Percentiles rank a stretch among this genome's conserved stretches.
These are phyloP conservation scores for Pythium phragmitis DNA, from an alignment of 352 stramenopile genomes.

Conservation along the genomic window DNA sequence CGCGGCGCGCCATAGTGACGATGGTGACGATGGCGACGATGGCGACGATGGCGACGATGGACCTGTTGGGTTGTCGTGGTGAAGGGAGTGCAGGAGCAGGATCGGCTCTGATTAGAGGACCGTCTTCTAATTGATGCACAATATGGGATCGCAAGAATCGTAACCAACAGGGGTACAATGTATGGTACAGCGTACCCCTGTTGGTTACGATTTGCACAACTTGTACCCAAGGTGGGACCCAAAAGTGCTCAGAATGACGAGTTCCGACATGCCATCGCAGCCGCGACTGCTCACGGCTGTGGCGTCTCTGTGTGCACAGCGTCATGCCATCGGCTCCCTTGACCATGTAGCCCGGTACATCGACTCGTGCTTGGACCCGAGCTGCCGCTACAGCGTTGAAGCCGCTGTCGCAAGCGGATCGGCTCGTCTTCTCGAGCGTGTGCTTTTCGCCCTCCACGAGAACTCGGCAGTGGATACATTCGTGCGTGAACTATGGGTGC, in stretches of 20 bases:
- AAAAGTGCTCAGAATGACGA: too few species aligned
- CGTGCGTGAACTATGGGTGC: constrained; percentile 6
- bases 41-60: neutral
- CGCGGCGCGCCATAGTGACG: constrained; percentile 2
- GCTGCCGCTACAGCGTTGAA: neutral
- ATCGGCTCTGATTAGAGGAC: constrained; percentile 22
- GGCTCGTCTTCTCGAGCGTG: constrained; percentile 5
- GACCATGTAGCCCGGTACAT: constrained; percentile 7
- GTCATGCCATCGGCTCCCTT: neutral
- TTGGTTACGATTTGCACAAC: too few species aligned
- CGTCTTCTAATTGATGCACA: neutral
- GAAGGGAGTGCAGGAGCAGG: constrained; percentile 1
- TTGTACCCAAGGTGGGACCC: too few species aligned
- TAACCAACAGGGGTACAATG: too few species aligned
- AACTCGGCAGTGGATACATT: neutral
- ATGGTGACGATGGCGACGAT: neutral
- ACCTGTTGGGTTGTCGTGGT: neutral
- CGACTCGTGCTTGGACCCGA: constrained; percentile 10
- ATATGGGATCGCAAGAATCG: too few species aligned
- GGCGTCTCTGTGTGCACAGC: neutral
- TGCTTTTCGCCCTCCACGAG: neutral
- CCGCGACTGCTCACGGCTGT: constrained; percentile 5
- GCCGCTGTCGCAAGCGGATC: neutral
- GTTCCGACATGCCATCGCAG: too few species aligned
- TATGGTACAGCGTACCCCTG: too few species aligned